Conservation (phyloP, 305 asterid genomes). For the Fraxinus floribunda region DNA sequence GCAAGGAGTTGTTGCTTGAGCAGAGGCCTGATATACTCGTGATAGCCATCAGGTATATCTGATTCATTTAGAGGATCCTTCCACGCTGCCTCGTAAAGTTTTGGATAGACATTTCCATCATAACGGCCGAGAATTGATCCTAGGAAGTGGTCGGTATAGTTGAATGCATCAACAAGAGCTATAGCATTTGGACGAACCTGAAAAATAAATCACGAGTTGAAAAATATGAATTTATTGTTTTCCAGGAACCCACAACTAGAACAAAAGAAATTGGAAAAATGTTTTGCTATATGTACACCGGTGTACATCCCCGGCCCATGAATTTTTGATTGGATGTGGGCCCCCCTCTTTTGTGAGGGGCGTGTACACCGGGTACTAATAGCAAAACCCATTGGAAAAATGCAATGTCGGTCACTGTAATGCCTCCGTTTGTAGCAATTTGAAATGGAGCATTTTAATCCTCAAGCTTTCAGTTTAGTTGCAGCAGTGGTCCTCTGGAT, state of each 20-base stretch:
- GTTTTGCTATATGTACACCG: too few relatives aligned
- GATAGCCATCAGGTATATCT: conserved; percentile 72
- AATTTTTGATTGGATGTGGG: background rate
- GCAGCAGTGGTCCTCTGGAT: background rate
- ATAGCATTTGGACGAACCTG: conserved; percentile 94
- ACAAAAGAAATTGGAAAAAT: background rate
- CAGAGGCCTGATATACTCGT: conserved; percentile 78
- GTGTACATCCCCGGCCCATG: too few relatives aligned
- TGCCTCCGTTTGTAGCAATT: background rate
- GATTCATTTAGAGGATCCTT: conserved; percentile 82
- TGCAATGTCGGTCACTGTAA: background rate
- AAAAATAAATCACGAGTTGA: background rate
- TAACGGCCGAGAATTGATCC: conserved; percentile 86
- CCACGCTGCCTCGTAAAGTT: conserved; percentile 93
- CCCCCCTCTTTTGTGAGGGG: background rate
- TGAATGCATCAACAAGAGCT: conserved; percentile 86
- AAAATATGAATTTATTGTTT: background rate
- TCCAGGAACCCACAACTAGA: background rate
- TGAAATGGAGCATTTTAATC: background rate
- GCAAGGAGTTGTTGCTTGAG: conserved; percentile 68
- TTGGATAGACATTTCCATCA: conserved; percentile 95
- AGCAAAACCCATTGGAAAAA: background rate
- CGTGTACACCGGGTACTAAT: background rate
- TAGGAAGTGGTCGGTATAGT: conserved; percentile 87
- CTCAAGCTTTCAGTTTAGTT: background rate